phyloP scores from a whole-genome alignment of 169 alveolate species.

The Ichthyophthirius multifiliis region DNA sequence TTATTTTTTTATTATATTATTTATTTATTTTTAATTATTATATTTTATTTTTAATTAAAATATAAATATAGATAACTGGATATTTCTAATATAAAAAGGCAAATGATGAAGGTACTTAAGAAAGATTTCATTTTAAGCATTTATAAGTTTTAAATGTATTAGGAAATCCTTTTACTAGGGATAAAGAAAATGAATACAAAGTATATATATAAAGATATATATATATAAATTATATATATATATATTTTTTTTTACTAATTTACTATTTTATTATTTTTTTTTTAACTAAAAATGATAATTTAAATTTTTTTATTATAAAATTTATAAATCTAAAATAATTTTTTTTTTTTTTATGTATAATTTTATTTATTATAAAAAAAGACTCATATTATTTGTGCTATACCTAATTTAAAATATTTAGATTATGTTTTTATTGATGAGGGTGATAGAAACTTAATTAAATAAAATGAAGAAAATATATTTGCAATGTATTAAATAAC shows the following conservation, averaged over 20 bases:
- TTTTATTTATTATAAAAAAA: too few species aligned
- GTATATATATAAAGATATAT: too few species aligned
- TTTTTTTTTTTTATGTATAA: too few species aligned
- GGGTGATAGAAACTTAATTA: constrained; percentile 55
- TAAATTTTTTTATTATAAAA: too few species aligned
- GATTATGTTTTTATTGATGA: constrained; percentile 70
- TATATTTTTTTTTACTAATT: too few species aligned
- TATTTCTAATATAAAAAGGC: constrained; percentile 17
- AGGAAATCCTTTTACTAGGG: constrained; percentile 67
- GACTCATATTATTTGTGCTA: constrained; percentile 51
- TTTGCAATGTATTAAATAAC: constrained; percentile 10
- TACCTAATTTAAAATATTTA: constrained; percentile 58
- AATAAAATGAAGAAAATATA: constrained; percentile 34
- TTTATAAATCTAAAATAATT: too few species aligned
- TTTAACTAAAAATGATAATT: not conserved
- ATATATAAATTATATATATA: too few species aligned
- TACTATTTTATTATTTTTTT: too few species aligned
- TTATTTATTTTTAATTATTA: too few species aligned
- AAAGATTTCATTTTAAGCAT: constrained; percentile 21
- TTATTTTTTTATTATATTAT: too few species aligned
- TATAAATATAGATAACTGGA: not conserved
- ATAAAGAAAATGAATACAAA: constrained; percentile 54
- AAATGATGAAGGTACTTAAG: constrained; percentile 18
- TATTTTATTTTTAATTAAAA: too few species aligned
- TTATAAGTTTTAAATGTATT: constrained; percentile 67